Evolutionary conservation across 2,329 filamentous ascomycete genomes (phyloP).

Genomic region (Scytalidium lignicola): DNA sequence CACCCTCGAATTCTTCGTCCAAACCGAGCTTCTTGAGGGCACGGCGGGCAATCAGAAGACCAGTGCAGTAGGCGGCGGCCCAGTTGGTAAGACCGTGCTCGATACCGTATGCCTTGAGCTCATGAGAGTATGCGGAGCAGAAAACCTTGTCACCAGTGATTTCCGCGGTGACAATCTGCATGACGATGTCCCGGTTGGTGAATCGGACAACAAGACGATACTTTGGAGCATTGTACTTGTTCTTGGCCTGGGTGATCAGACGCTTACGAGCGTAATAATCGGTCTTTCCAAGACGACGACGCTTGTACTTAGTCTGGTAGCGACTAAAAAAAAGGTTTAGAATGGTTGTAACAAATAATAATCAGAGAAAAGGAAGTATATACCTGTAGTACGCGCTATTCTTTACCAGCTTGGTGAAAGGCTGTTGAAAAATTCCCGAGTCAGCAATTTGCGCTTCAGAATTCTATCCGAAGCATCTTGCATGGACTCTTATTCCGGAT

Average conservation of each 20-base stretch:
- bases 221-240: conserved; percentile 99
- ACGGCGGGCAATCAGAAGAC: conserved; percentile 94
- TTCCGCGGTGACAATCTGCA: conserved; percentile 95
- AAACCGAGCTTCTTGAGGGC: conserved; percentile 95
- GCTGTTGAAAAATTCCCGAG: conserved; percentile 68
- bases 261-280: conserved; percentile 99
- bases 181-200: conserved; percentile 99
- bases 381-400: conserved; percentile 98
- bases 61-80: conserved; percentile 94
- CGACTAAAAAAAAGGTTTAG: conserved; percentile 55
- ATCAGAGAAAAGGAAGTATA: conserved; percentile 35
- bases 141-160: conserved; percentile 98
- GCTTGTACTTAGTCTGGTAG: conserved; percentile 99
- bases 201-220: conserved; percentile 99
- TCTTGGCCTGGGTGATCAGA: conserved; percentile 99
- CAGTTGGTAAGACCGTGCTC: conserved; percentile 99
- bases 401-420: conserved; percentile 94
- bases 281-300: conserved; percentile 93
- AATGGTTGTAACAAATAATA: conserved; percentile 9
- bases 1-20: conserved; percentile 87
- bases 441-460: conserved; percentile 99
- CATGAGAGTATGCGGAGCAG: conserved; percentile 86
- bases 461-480: conserved; percentile 95
- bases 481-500: conserved; percentile 62
- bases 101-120: conserved; percentile 96